Evolutionary conservation across 1,284 basidiomycete species (phyloP).

Genomic region (Leccinum discolor): DNA sequence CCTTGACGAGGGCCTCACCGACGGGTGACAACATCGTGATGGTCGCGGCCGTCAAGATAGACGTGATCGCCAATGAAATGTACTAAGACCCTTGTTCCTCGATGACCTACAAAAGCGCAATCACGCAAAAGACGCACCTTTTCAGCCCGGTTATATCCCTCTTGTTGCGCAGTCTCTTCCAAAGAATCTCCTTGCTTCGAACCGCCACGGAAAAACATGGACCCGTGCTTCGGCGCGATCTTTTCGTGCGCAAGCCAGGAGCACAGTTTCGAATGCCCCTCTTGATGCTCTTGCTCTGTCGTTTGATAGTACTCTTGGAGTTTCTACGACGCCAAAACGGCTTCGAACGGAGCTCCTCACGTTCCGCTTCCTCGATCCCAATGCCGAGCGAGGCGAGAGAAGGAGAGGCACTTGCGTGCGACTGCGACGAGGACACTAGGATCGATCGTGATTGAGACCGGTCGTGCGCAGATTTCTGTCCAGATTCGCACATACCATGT

Average conservation of each 20-base stretch:
- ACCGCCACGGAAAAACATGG: conserved; percentile 15
- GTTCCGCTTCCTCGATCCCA: conserved; percentile 27
- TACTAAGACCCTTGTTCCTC: conserved; percentile 11
- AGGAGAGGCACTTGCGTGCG: conserved; percentile 17
- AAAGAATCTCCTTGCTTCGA: conserved; percentile 8
- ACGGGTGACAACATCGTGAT: conserved; percentile 27
- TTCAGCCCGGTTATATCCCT: conserved; percentile 22
- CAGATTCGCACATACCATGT: conserved; percentile 25
- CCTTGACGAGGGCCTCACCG: conserved; percentile 21
- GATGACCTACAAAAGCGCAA: background rate
- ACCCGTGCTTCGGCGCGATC: conserved; percentile 13
- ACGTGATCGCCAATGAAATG: conserved; percentile 29
- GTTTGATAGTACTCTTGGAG: conserved; percentile 13
- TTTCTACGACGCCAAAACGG: conserved; percentile 18
- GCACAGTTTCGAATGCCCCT: background rate
- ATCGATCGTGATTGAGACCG: conserved; percentile 14
- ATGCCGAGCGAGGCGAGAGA: conserved; percentile 24
- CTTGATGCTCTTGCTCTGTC: conserved; percentile 1
- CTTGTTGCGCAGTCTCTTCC: conserved; percentile 15
- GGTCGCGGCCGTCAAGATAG: conserved; percentile 23
- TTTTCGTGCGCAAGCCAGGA: conserved; percentile 1
- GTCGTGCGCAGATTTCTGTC: conserved; percentile 18
- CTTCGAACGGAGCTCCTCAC: conserved; percentile 20
- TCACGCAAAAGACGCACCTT: conserved; percentile 8
- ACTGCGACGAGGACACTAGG: conserved; percentile 18